Evolutionary conservation across 495 filamentous ascomycete genomes (phyloP).

Genomic region (Aspergillus biplanus): DNA sequence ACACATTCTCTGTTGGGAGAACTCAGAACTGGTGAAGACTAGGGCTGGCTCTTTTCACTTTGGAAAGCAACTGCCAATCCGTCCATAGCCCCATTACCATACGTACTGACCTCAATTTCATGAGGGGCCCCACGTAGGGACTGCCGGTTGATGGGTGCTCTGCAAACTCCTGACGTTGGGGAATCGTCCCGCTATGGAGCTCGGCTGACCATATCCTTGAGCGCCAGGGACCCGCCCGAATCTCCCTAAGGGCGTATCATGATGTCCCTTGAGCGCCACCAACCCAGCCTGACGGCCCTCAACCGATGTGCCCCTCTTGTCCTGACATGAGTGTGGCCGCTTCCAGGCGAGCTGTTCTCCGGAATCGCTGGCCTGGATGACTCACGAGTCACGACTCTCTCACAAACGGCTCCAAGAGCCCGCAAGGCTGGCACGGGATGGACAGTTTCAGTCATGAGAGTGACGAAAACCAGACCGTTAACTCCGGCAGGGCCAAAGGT

Average conservation of each 20-base stretch:
- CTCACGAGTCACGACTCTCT: background rate
- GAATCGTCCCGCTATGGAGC: slow-evolving; percentile 12
- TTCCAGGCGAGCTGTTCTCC: background rate
- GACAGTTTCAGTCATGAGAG: background rate
- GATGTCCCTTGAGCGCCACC: slow-evolving; percentile 13
- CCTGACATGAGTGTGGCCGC: slow-evolving; percentile 1
- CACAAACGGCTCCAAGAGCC: background rate
- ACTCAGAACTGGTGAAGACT: no score
- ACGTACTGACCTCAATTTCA: background rate
- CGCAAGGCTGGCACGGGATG: background rate
- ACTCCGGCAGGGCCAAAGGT: background rate
- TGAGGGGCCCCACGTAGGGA: slow-evolving; percentile 5
- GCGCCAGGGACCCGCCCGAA: slow-evolving; percentile 16
- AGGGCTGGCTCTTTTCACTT: background rate
- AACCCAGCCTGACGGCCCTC: slow-evolving; percentile 13
- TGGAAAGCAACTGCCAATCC: background rate
- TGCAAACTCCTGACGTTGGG: slow-evolving; percentile 1
- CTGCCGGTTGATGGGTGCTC: background rate
- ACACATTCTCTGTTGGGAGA: no score
- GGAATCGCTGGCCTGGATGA: slow-evolving; percentile 3
- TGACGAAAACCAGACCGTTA: background rate
- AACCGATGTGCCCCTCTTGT: slow-evolving; percentile 4
- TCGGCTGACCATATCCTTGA: slow-evolving; percentile 19
- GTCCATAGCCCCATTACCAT: background rate
- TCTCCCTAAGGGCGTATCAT: slow-evolving; percentile 8